These are phyloP conservation scores for Penicillium capsulatum DNA, from an alignment of 2,329 filamentous ascomycete species.

Conservation along the genomic window DNA sequence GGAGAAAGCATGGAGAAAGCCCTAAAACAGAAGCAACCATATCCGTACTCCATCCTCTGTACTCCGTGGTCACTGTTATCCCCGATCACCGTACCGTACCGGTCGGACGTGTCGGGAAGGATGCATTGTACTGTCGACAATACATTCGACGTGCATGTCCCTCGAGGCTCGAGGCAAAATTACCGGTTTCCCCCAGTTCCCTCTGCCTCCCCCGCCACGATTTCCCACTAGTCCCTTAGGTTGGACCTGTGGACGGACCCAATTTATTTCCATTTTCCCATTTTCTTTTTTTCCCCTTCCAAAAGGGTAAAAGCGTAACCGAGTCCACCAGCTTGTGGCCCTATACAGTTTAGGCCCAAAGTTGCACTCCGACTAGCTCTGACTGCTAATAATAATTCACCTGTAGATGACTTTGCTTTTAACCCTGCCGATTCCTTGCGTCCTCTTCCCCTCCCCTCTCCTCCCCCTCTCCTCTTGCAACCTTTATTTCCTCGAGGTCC, in stretches of 20 bases:
- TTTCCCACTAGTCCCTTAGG: constrained; percentile 22
- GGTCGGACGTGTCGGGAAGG: too few relatives aligned
- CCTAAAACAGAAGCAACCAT: too few relatives aligned
- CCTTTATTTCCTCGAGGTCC: constrained; percentile 11
- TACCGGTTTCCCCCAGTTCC: neutral
- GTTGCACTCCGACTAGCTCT: constrained; percentile 21
- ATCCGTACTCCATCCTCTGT: too few relatives aligned
- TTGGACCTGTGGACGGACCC: constrained; percentile 3
- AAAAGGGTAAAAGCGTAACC: constrained; percentile 11
- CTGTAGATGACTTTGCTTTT: constrained; percentile 23
- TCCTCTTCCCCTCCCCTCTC: constrained; percentile 19
- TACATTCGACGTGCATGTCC: neutral
- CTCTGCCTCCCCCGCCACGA: constrained; percentile 24
- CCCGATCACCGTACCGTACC: too few relatives aligned
- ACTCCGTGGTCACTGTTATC: too few relatives aligned
- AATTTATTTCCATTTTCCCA: neutral
- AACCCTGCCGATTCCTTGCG: constrained; percentile 26
- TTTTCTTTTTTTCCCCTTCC: constrained; percentile 6
- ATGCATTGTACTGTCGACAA: too few relatives aligned
- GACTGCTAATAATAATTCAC: constrained; percentile 26
- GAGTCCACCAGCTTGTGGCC: constrained; percentile 22
- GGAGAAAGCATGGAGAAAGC: too few relatives aligned
- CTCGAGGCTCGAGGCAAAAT: constrained; percentile 3
- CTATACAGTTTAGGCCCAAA: constrained; percentile 21
- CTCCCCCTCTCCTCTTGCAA: constrained; percentile 11